phyloP scores from a whole-genome alignment of 140 eudicot species.

The Stevia rebaudiana region DNA sequence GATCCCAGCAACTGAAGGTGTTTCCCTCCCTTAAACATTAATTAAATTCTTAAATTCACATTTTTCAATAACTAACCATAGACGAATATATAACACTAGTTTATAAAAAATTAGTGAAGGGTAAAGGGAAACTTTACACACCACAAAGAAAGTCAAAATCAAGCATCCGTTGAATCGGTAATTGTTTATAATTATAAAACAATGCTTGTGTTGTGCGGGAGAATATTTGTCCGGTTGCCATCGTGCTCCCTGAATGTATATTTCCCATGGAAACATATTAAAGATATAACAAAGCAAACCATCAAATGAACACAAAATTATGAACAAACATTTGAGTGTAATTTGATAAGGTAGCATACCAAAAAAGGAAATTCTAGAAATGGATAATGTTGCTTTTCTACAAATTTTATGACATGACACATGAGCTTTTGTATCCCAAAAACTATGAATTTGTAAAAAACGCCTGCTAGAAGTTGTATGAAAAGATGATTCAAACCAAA shows the following conservation, averaged over 20 bases:
- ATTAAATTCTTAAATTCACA: not conserved
- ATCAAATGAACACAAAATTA: slow-evolving; percentile 2
- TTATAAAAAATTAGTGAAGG: not conserved
- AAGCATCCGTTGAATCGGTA: slow-evolving; percentile 98
- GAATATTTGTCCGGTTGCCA: slow-evolving; percentile 96
- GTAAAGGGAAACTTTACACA: slow-evolving; percentile 23
- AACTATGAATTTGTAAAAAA: not conserved
- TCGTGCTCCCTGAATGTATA: slow-evolving; percentile 43
- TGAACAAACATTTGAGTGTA: not conserved
- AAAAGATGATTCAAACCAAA: slow-evolving; percentile 1
- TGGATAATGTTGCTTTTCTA: not conserved
- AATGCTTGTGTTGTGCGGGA: slow-evolving; percentile 91
- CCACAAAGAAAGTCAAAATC: slow-evolving; percentile 99
- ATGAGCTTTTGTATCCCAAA: slow-evolving; percentile 2
- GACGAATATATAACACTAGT: not conserved
- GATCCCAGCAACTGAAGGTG: slow-evolving; percentile 99
- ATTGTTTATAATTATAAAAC: slow-evolving; percentile 88
- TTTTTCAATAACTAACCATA: slow-evolving; percentile 8
- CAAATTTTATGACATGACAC: not conserved
- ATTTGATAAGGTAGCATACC: not conserved
- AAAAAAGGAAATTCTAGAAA: not conserved
- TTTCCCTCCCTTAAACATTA: slow-evolving; percentile 71
- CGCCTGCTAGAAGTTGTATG: not conserved
- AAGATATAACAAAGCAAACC: not conserved
- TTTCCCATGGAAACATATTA: slow-evolving; percentile 1